Evolutionary conservation across 2,329 filamentous ascomycete genomes (phyloP).

Genomic region (Bipolaris victoriae): DNA sequence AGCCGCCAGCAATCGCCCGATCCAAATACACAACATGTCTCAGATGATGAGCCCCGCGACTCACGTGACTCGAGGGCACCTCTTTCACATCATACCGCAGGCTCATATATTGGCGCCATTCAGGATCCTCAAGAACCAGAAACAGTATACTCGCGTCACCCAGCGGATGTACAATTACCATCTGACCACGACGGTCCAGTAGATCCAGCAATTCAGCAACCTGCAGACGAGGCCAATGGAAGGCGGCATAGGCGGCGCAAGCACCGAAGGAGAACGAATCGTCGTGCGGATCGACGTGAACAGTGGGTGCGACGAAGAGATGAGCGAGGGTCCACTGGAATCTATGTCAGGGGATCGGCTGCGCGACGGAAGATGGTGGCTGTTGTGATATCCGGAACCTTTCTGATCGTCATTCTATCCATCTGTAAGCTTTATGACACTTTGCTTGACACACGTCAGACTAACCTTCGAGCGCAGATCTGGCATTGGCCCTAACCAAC

Average conservation of each 20-base stretch:
- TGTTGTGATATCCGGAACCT: slow-evolving; percentile 69
- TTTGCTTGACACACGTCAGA: too few species aligned
- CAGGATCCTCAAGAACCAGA: slow-evolving; percentile 30
- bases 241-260: slow-evolving; percentile 46
- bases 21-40: slow-evolving; percentile 25
- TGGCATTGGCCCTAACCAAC: slow-evolving; percentile 72
- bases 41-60: slow-evolving; percentile 29
- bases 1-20: slow-evolving; percentile 37
- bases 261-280: slow-evolving; percentile 40
- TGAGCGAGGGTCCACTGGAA: slow-evolving; percentile 22
- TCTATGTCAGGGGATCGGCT: slow-evolving; percentile 34
- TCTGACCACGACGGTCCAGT: slow-evolving; percentile 46
- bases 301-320: slow-evolving; percentile 38
- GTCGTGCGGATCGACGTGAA: slow-evolving; percentile 21
- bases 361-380: slow-evolving; percentile 42
- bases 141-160: slow-evolving; percentile 38
- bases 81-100: slow-evolving; percentile 43
- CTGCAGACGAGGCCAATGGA: slow-evolving; percentile 54
- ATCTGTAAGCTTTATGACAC: slow-evolving; percentile 65
- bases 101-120: slow-evolving; percentile 44
- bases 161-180: slow-evolving; percentile 40
- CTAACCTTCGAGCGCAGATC: slow-evolving; percentile 59
- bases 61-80: slow-evolving; percentile 39
- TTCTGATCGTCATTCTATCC: slow-evolving; percentile 64
- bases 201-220: slow-evolving; percentile 58